Evolutionary conservation across 1,139 yeast species (phyloP).

Genomic region (Protomyces lactucae-debilis): DNA sequence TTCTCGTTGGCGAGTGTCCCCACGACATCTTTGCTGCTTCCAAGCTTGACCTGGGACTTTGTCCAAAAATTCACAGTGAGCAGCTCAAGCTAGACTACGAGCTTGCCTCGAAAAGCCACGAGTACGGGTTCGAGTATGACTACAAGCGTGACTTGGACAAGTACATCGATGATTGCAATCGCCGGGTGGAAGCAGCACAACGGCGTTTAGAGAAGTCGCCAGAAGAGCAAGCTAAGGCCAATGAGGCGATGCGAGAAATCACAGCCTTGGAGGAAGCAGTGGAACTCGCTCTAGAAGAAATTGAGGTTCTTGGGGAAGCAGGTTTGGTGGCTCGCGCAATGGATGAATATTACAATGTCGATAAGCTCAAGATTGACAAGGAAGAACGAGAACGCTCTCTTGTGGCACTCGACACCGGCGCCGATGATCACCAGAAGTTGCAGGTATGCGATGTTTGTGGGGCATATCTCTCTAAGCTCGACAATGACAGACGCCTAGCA

Average conservation of each 20-base stretch:
- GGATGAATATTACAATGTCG: slow-evolving; percentile 44
- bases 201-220: slow-evolving; percentile 69
- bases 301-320: slow-evolving; percentile 51
- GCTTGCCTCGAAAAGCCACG: slow-evolving; percentile 49
- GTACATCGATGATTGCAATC: slow-evolving; percentile 63
- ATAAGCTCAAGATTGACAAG: slow-evolving; percentile 40
- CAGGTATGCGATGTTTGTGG: slow-evolving; percentile 93
- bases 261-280: slow-evolving; percentile 63
- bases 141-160: slow-evolving; percentile 52
- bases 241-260: slow-evolving; percentile 50
- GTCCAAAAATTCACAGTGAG: slow-evolving; percentile 73
- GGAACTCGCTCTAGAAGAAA: slow-evolving; percentile 66
- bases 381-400: slow-evolving; percentile 35
- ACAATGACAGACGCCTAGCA: slow-evolving; percentile 81
- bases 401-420: slow-evolving; percentile 26
- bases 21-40: slow-evolving; percentile 79
- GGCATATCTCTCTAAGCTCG: slow-evolving; percentile 79
- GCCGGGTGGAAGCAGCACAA: slow-evolving; percentile 60
- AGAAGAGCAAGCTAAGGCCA: slow-evolving; percentile 54
- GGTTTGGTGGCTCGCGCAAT: slow-evolving; percentile 54
- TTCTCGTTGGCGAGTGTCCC: slow-evolving; percentile 82
- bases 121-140: slow-evolving; percentile 54
- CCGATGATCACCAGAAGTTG: slow-evolving; percentile 61
- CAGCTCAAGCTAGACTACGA: slow-evolving; percentile 71
- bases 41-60: slow-evolving; percentile 75